Evolutionary conservation across 2,329 filamentous ascomycete genomes (phyloP).

Genomic region (Arthroderma uncinatum): DNA sequence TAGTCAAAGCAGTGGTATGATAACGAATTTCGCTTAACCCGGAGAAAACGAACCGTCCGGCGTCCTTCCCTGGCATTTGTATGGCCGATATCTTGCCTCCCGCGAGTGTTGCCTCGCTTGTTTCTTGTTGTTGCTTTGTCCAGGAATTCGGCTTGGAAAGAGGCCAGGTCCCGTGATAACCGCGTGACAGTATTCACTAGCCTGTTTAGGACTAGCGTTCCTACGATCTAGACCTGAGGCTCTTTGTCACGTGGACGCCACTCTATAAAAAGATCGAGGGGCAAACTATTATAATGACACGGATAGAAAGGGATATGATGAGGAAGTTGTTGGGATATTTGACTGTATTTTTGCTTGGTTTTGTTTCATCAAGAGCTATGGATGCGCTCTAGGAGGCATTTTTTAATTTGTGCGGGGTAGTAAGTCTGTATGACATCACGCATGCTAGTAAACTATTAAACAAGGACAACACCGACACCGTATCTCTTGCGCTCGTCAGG

Average conservation of each 20-base stretch:
- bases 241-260: not conserved
- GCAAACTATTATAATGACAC: too few relatives aligned
- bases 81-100: not conserved
- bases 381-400: too few relatives aligned
- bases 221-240: not conserved
- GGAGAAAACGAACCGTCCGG: not conserved
- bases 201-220: not conserved
- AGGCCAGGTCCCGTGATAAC: not conserved
- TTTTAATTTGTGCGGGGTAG: too few relatives aligned
- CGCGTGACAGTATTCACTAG: not conserved
- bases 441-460: slow-evolving; percentile 33
- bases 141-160: not conserved
- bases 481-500: slow-evolving; percentile 68
- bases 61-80: not conserved
- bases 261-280: not conserved
- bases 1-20: too few relatives aligned
- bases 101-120: not conserved
- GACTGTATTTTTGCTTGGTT: too few relatives aligned
- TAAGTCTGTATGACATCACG: not conserved
- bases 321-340: too few relatives aligned
- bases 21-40: not conserved
- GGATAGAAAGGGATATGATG: too few relatives aligned
- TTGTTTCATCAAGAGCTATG: too few relatives aligned
- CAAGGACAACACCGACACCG: slow-evolving; percentile 81
- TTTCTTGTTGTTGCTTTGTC: not conserved